Percentiles rank a stretch among this genome's conserved stretches.
phyloP scores from a whole-genome alignment of 2,329 filamentous ascomycete species.

The Hypoxylon rubiginosum region DNA sequence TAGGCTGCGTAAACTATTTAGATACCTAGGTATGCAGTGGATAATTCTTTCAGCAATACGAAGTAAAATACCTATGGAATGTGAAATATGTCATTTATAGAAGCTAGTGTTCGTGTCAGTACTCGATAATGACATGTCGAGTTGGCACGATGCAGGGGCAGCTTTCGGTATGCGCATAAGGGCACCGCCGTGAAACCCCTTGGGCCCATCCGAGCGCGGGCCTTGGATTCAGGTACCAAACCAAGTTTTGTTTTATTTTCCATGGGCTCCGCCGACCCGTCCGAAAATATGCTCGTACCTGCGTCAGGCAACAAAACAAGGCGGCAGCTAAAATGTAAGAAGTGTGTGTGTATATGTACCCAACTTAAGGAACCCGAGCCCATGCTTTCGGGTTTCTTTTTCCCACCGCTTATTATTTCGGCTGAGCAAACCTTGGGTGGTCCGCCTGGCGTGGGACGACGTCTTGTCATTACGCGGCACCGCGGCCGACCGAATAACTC shows the following conservation, averaged over 20 bases:
- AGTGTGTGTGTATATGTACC: background rate
- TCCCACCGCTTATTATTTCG: slow-evolving; percentile 13
- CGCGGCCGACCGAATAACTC: slow-evolving; percentile 2
- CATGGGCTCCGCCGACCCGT: slow-evolving; percentile 9
- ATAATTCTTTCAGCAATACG: background rate
- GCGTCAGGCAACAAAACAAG: slow-evolving; percentile 22
- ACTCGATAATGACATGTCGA: slow-evolving; percentile 3
- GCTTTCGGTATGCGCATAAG: slow-evolving; percentile 19
- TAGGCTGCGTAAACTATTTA: background rate
- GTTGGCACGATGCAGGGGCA: background rate
- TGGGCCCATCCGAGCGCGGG: slow-evolving; percentile 9
- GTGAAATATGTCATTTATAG: background rate
- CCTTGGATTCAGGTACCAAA: slow-evolving; percentile 25
- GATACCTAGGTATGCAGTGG: background rate
- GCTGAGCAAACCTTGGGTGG: slow-evolving; percentile 18
- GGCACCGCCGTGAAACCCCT: slow-evolving; percentile 24
- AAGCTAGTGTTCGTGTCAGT: slow-evolving; percentile 1
- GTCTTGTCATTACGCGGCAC: slow-evolving; percentile 29
- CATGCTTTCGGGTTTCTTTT: slow-evolving; percentile 16
- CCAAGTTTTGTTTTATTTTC: slow-evolving; percentile 1
- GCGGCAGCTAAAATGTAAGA: slow-evolving; percentile 5
- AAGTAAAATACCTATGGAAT: background rate
- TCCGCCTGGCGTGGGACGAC: slow-evolving; percentile 12
- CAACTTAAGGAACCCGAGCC: slow-evolving; percentile 13
- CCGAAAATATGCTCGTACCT: slow-evolving; percentile 33